Evolutionary conservation across 176 grass and related monocot species (phyloP).

Genomic region (Secale cereale): DNA sequence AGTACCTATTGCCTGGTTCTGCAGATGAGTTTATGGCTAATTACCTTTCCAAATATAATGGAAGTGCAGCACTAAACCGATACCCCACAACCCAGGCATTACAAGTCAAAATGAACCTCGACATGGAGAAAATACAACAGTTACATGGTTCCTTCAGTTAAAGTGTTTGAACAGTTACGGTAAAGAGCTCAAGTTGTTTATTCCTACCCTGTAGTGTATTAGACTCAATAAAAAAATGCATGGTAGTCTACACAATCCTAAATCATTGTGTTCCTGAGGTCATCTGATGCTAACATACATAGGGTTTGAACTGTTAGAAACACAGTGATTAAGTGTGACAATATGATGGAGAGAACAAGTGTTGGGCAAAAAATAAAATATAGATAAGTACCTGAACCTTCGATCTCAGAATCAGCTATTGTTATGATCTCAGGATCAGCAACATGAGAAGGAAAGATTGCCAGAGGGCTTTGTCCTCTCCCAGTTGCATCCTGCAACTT

Average conservation of each 20-base stretch:
- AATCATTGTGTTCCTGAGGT: not conserved
- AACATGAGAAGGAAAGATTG: constrained; percentile 81
- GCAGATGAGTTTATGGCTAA: constrained; percentile 28
- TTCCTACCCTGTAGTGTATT: constrained; percentile 1
- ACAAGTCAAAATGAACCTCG: constrained; percentile 15
- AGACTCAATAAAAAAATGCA: constrained; percentile 25
- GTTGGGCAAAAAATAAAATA: not conserved
- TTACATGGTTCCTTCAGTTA: constrained; percentile 9
- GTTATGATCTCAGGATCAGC: constrained; percentile 87
- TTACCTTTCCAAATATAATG: constrained; percentile 17
- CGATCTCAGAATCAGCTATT: constrained; percentile 72
- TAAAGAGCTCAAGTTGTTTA: constrained; percentile 4
- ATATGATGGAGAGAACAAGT: not conserved
- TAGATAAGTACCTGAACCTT: constrained; percentile 52
- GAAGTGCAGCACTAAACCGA: constrained; percentile 13
- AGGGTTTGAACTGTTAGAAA: constrained; percentile 12
- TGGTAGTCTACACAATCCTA: not conserved
- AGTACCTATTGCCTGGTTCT: constrained; percentile 56
- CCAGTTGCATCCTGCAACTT: constrained; percentile 98
- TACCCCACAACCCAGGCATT: not conserved
- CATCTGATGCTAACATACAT: constrained; percentile 10
- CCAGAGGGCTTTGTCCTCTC: constrained; percentile 76
- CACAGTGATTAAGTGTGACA: not conserved
- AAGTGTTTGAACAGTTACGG: constrained; percentile 14
- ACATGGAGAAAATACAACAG: constrained; percentile 5